Evolutionary conservation across 495 filamentous ascomycete species (phyloP), one percentile per base, ranked within the genome.

Genomic region (Chlorociboria aeruginascens): DNA sequence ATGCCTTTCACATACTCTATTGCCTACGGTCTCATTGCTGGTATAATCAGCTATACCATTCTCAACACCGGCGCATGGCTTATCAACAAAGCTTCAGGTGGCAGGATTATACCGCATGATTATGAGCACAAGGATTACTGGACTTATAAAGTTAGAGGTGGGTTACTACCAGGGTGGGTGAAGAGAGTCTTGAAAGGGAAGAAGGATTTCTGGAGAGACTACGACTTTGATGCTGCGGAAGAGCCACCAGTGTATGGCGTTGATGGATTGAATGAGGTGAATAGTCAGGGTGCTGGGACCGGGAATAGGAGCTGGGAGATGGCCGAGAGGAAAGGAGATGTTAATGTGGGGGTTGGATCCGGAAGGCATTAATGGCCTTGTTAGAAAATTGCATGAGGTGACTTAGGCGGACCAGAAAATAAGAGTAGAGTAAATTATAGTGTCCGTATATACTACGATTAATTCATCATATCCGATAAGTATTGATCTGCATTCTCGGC

Each of bases 1-100:
- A 89, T 90, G 85, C 84, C 85, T n/a, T 89, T 89, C 66, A 88
- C 83, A 16, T 86, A 85, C 62, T 57, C 78, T 39, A 87, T 88
- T 55, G 82, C 83, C 12, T 82, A 89, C 58, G 84, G 84, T 17
- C 71, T 87, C 11, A 60, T 60, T 38, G 41, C 51, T 3, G 85
- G 85, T 35, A 86, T 90, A 56, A 68, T 81, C 46, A 72, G 78
- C 48, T 90, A 89, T 58, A 78, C 79, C 45, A 56, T 78, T 36
- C 63, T 90, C 51, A 90, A 90, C 62, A 67, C 66, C 1, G 56
- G 70, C 28, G 74, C 78, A 0, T 87, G 76, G 76, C 10, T 83
- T 35, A 66, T 89, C 43, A 76, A 79, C 61, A 73, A 74, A 61
- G 57, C 61, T 9, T 81, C 78, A 3, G 68, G 73, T 0, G 85